Base-by-base conservation (phyloP, 306 rosid genomes). In the Sechiopsis laciniata region DNA sequence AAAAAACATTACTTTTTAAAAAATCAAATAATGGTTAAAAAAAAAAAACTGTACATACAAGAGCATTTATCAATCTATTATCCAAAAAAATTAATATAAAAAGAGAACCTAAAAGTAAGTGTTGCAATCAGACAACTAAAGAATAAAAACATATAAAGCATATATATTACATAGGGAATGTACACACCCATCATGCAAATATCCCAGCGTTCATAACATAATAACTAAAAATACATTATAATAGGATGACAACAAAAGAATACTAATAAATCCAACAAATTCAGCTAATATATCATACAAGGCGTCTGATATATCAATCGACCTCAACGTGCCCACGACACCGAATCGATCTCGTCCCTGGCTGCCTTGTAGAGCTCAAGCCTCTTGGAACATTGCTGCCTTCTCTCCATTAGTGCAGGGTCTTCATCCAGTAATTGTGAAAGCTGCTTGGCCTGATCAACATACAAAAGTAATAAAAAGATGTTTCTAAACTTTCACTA, bases 281-380 rank as follows among this genome's bases (percentile, higher is more conserved):
- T 57, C 52, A 53, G 69, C 74, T 32, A 32, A 52, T 52, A 76
- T 56, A 75, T 73, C 54, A 46, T 67, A 80, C 79, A 74, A 63
- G 76, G 37, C 29, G 14, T 67, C 51, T 35, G 50, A 63, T 63
- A 63, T 52, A 51, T 48, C n/a, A n/a, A 10, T 55, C 70, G 55
- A 61, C 68, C 63, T 93, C 81, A 91, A 73, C 96, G 87, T 7
- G 70, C 76, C 97, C 97, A 94, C 26, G 97, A 82, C 63, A 94
- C 96, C 11, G 97, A 89, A 75, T 94, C 99, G 42, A 94, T 77
- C 78, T 94, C 99, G 56, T 94, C 99, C 78, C 99, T 91, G 12
- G 99, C 99, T 54, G 99, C 83, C 75, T 94, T 94, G 81, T 94
- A 89, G 53, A 94, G 82, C 74, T 91, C 97, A 40, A 91, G 99